Conservation (phyloP, 768 basidiomycete species). For the Mycena vulgaris region DNA sequence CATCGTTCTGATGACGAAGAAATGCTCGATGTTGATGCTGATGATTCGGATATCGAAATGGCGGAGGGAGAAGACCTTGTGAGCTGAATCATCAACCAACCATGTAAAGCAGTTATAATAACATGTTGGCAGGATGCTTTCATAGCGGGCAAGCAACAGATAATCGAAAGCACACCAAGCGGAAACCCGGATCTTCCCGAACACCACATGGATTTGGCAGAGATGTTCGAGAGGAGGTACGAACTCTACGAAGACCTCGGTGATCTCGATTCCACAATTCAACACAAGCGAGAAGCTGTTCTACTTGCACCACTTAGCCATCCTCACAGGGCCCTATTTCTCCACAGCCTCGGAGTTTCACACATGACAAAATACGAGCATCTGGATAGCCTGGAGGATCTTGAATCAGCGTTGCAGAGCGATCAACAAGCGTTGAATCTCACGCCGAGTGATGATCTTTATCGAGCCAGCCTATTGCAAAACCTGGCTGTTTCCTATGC, state of each 20-base stretch:
- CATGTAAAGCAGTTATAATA: not conserved
- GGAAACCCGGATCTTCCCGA: slow-evolving; percentile 7
- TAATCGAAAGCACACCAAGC: not conserved
- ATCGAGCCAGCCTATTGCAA: slow-evolving; percentile 10
- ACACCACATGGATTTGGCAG: slow-evolving; percentile 8
- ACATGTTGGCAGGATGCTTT: slow-evolving; percentile 10
- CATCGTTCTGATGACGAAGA: slow-evolving; percentile 8
- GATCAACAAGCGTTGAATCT: not conserved
- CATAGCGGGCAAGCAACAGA: slow-evolving; percentile 2
- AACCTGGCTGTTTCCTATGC: slow-evolving; percentile 16
- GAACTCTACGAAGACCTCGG: not conserved
- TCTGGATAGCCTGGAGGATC: not conserved
- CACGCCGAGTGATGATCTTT: not conserved
- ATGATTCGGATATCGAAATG: slow-evolving; percentile 13
- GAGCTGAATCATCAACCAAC: slow-evolving; percentile 1
- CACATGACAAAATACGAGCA: not conserved
- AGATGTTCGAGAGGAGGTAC: slow-evolving; percentile 12
- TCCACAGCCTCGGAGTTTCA: slow-evolving; percentile 1
- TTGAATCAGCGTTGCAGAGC: slow-evolving; percentile 5
- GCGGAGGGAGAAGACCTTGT: slow-evolving; percentile 4
- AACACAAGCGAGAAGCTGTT: slow-evolving; percentile 12
- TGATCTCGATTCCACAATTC: not conserved
- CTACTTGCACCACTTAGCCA: not conserved
- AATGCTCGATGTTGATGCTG: slow-evolving; percentile 8
- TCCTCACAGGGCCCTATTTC: slow-evolving; percentile 2